These are phyloP conservation scores for Aspergillus intermedius DNA, from an alignment of 2,329 filamentous ascomycete genomes.

Conservation along the genomic window DNA sequence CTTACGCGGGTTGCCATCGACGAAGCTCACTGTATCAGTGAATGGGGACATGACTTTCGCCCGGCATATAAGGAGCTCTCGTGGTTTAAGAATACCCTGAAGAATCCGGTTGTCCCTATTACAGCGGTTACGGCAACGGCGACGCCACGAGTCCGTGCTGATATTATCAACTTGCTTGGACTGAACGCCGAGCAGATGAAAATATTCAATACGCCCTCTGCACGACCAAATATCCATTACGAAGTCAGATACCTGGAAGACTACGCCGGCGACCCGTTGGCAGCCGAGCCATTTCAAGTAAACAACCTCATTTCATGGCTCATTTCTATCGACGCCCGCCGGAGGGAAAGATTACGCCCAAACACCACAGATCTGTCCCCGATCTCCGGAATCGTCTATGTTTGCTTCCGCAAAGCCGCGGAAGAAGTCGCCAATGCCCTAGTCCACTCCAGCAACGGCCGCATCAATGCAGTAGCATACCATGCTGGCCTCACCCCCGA, in stretches of 20 bases:
- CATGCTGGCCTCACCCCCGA: constrained; percentile 62
- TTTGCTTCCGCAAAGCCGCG: constrained; percentile 35
- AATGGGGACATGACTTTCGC: constrained; percentile 98
- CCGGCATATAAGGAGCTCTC: constrained; percentile 79
- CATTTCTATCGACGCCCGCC: constrained; percentile 62
- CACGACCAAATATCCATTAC: constrained; percentile 79
- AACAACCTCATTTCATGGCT: constrained; percentile 77
- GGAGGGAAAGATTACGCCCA: constrained; percentile 47
- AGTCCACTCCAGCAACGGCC: constrained; percentile 16
- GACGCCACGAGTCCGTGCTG: constrained; percentile 69
- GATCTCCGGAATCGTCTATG: constrained; percentile 44
- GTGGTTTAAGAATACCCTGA: constrained; percentile 64
- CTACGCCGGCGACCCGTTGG: constrained; percentile 20
- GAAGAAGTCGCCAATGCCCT: constrained; percentile 36
- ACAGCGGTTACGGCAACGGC: constrained; percentile 92
- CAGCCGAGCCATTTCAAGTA: constrained; percentile 55
- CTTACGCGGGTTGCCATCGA: constrained; percentile 85
- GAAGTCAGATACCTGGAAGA: constrained; percentile 63
- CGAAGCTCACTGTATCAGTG: constrained; percentile 93
- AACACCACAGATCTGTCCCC: constrained; percentile 22
- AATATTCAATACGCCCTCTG: constrained; percentile 75
- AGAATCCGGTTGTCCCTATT: constrained; percentile 75
- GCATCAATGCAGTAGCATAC: constrained; percentile 40
- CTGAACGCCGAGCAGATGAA: constrained; percentile 59
- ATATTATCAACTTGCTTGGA: constrained; percentile 70